Base-by-base conservation (phyloP, 192 early-diverging fungal genomes). In the Coemansia sp. region DNA sequence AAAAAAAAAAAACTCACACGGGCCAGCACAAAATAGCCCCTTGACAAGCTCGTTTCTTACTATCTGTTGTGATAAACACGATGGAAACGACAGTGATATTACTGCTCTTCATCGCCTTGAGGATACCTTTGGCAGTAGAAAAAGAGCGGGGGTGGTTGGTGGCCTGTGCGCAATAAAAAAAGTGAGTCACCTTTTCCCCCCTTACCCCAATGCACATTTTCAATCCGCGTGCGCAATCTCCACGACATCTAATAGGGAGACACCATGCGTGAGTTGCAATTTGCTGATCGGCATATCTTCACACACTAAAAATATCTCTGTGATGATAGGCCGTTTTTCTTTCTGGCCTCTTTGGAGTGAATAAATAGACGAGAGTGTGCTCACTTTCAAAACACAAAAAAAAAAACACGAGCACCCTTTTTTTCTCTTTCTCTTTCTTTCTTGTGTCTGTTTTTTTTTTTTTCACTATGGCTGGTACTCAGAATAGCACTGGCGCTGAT, bases 401-500 rank as follows among this genome's bases (percentile, higher is more conserved):
- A 13, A 52, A 52, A 52, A 25, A 28, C 21, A 20, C 18, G 3
- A 12, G 23, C 1, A 25, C 18, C 31, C 8, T 20, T 34, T 37
- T 39, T 18, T 20, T 60, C 9, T 28, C 35, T 36, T 26, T 31
- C 21, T 66, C 37, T 66, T 31, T 25, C 7, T 34, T 28, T 16
- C 16, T 66, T n/a, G n/a, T n/a, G n/a, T n/a, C 42, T 36, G 35
- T 21, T 31, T 38, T 21, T 41, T 56, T 36, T 66, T 26, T 35
- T 28, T 47, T 36, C 20, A 37, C 20, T 36, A 65, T 62, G 70
- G 38, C 45, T 7, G 71, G 70, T 25, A 52, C 70, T 10, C 25
- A 37, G 12, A 62, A 38, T 20, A 57, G 39, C 42, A 16, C 18
- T 20, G 45, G 42, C 2, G 42, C 66, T 33, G 77, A 79, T 43